Base-by-base conservation (phyloP, 2,329 filamentous ascomycete species). In the Pochonia chlamydosporia region DNA sequence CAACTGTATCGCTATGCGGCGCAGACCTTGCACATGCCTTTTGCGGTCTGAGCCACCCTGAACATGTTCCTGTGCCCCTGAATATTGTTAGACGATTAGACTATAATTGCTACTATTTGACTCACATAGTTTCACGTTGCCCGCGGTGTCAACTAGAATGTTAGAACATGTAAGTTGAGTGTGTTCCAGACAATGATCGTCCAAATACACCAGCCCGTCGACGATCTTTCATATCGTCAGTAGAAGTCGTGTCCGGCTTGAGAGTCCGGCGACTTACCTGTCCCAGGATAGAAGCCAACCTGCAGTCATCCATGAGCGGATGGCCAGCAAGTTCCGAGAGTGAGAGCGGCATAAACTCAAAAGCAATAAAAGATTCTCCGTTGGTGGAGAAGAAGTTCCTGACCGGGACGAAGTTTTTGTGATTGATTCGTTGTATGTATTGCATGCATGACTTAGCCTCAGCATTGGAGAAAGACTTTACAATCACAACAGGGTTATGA, bases 291-390 rank as follows among this genome's bases (percentile, higher is more conserved):
- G 33, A 50, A 18, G 40, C 48, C 11, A 50, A 21, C 23, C 44
- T 39, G 13, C 46, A 9, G 14, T 50, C 44, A 35, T 47, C 36
- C n/a, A 50, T 18, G 20, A 47, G 35, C 24, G 44, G 48, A 33
- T 41, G 33, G 16, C 37, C 48, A 25, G 33, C 33, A 14, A 47
- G 11, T 40, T 50, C 44, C 11, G 39, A 43, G 10, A 47, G 18
- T 14, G 40, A 46, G 39, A 50, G n/a, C 35, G 48, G 48, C 40
- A 50, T 50, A 26, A 47, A 50, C 23, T 50, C 40, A 21, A 50
- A 50, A 14, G 33, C 40, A 21, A 47, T 35, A 25, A 40, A 31
- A 21, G 13, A 44, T 25, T 25, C 23, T 13, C 33, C 25, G 37
- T 47, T 20, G 18, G 37, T 26, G 20, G 35, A 14, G 13, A 49